Percentiles rank a stretch among this genome's conserved stretches.
phyloP scores from a whole-genome alignment of 495 filamentous ascomycete species.

The Trichoderma gamsii region DNA sequence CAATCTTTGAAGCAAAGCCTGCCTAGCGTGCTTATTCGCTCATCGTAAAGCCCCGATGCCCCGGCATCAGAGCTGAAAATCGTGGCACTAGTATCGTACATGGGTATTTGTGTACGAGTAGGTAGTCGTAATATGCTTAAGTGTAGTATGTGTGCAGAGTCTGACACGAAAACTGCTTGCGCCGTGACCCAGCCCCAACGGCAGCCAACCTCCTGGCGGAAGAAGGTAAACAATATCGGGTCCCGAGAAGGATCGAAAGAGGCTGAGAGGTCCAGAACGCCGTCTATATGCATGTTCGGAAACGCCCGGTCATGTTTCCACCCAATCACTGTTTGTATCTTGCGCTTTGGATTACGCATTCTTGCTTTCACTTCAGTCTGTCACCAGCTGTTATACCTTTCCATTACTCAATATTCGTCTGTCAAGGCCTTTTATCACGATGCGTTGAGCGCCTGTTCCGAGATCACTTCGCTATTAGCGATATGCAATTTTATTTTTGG shows the following conservation, averaged over 20 bases:
- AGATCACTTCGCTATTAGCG: too few species aligned
- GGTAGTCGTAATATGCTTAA: not conserved
- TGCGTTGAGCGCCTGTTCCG: too few species aligned
- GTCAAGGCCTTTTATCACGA: not conserved
- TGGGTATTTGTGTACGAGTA: not conserved
- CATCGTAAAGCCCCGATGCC: not conserved
- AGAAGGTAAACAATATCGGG: not conserved
- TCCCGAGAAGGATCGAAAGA: not conserved
- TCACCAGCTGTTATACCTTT: too few species aligned
- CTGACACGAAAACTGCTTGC: not conserved
- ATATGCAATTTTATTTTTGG: too few species aligned
- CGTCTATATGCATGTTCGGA: not conserved
- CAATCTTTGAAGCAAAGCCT: not conserved
- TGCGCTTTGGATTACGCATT: not conserved
- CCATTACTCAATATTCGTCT: not conserved
- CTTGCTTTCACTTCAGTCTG: not conserved
- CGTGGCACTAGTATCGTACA: not conserved
- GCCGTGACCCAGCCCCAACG: not conserved
- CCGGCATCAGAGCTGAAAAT: not conserved
- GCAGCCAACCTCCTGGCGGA: not conserved
- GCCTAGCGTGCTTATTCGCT: not conserved
- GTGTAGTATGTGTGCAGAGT: not conserved
- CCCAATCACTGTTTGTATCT: not conserved
- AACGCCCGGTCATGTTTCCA: not conserved
- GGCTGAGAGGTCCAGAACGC: constrained; percentile 2